Evolutionary conservation across 129 eudicot species (phyloP).

Genomic region (Saussurea involucrata): DNA sequence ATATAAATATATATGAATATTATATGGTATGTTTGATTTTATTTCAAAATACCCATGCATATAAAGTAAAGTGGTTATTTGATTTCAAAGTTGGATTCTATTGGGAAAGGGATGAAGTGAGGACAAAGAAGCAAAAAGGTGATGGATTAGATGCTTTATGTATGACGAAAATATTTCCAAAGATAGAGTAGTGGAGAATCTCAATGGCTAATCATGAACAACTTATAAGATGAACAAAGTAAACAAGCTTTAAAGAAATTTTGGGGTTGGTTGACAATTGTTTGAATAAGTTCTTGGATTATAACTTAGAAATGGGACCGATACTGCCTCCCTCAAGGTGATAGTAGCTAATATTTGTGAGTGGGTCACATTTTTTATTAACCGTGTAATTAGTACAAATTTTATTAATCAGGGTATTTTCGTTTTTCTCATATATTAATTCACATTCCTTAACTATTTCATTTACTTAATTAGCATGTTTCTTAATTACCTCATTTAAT

Average conservation of each 20-base stretch:
- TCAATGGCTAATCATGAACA: constrained; percentile 6
- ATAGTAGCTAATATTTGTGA: too few relatives aligned
- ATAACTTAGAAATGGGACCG: too few relatives aligned
- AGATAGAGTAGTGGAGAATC: constrained; percentile 23
- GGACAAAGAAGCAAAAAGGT: not conserved
- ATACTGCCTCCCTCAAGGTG: too few relatives aligned
- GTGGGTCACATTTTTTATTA: too few relatives aligned
- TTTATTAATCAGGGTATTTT: too few relatives aligned
- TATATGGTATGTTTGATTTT: too few relatives aligned
- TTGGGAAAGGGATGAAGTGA: not conserved
- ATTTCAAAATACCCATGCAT: not conserved
- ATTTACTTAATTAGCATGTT: too few relatives aligned
- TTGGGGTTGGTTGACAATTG: not conserved
- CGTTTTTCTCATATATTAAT: too few relatives aligned
- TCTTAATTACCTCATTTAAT: too few relatives aligned
- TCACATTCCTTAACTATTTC: too few relatives aligned
- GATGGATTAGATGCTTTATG: constrained; percentile 30
- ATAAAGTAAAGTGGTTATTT: not conserved
- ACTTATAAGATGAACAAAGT: constrained; percentile 13
- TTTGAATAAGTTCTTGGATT: too few relatives aligned
- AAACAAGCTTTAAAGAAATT: constrained; percentile 18
- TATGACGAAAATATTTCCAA: constrained; percentile 16
- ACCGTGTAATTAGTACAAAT: too few relatives aligned
- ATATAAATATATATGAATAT: not conserved
- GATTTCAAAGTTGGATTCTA: not conserved